Base-by-base conservation (phyloP, 2,329 filamentous ascomycete genomes). In the Alternaria gaisen region DNA sequence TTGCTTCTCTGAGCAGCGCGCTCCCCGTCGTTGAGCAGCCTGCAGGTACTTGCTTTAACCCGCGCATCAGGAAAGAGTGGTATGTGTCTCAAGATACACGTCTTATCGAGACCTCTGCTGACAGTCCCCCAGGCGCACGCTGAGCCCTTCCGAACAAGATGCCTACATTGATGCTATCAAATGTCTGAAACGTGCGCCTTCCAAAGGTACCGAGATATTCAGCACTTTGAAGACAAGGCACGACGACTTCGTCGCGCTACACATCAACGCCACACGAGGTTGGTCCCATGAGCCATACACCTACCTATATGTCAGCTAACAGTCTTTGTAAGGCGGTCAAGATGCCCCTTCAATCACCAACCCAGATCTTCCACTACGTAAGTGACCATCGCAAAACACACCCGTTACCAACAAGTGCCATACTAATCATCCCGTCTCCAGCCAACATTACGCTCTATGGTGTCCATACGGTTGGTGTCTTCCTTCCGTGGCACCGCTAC, bases 161-260 rank as follows among this genome's bases (percentile, higher is more conserved):
- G 44, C 44, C 11, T 47, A 47, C 8, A 47, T 47, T 2, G n/a
- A 47, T 32, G 44, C 44, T 24, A 2, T 47, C 2, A 28, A 34
- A 3, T 47, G 28, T 3, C n/a, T 47, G 44, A 47, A 32, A 14
- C 6, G 12, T 2, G 18, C 44, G 5, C 44, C 44, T 16, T 47
- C 44, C 18, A 47, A 47, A 28, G 44, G 44, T 4, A 47, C 44
- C 18, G 44, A 16, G 1, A 30, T 32, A 22, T 47, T 47, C n/a
- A 14, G n/a, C n/a, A 32, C 44, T 3, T 28, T 47, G 3, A 32
- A 47, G 44, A 47, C 44, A 11, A 18, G 44, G 2, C 16, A 32
- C 32, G 44, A 47, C n/a, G 44, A 47, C 44, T 47, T 47, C 8
- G 44, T 47, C n/a, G 44, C 44, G n/a, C 16, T 47, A 22, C 44